Base-by-base conservation (phyloP, 2,329 filamentous ascomycete species). In the Paecilomyces sp. region DNA sequence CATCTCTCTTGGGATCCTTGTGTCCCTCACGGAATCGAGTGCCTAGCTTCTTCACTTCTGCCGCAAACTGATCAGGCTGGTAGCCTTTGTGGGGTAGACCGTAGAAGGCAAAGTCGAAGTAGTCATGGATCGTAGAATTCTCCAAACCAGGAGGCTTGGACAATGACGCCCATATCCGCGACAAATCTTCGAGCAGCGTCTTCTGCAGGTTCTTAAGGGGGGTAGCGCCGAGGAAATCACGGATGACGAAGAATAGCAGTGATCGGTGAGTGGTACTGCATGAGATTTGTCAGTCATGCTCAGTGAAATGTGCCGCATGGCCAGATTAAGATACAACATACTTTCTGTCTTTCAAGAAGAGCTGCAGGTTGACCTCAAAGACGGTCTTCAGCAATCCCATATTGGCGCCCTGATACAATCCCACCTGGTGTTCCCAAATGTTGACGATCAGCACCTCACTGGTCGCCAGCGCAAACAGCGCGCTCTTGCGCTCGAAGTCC, bases 341-440 rank as follows among this genome's bases (percentile, higher is more conserved):
- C 89, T 91, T 91, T 75, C 88, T 92, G 74, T 97, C 92, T 80
- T 97, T 97, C 67, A 97, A 82, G 77, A 99, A 99, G 30, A 99
- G 82, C 77, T 97, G 93, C 72, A 99, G 76, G 73, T 99, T 99
- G 75, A 99, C 94, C 79, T 99, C 94, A 68, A 99, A 99, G 3
- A 99, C 94, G 0, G 95, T 99, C 83, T 99, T 99, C 70, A 99
- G 81, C 69, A 99, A 78, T 8, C 94, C 94, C 94, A 99, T 99
- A 76, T 99, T 99, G 68, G 94, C 94, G 60, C 94, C 94, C 78
- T 99, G 93, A 74, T 99, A 99, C 74, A 99, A 77, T 55, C 94
- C 94, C 63, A 99, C 94, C 77, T 99, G 94, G 76, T 97, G 93
- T 77, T 99, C 94, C 94, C 94, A 99, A 66, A 99, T 96, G 74